Evolutionary conservation across 2,329 filamentous ascomycete species (phyloP).

Genomic region (Colletotrichum aenigma): DNA sequence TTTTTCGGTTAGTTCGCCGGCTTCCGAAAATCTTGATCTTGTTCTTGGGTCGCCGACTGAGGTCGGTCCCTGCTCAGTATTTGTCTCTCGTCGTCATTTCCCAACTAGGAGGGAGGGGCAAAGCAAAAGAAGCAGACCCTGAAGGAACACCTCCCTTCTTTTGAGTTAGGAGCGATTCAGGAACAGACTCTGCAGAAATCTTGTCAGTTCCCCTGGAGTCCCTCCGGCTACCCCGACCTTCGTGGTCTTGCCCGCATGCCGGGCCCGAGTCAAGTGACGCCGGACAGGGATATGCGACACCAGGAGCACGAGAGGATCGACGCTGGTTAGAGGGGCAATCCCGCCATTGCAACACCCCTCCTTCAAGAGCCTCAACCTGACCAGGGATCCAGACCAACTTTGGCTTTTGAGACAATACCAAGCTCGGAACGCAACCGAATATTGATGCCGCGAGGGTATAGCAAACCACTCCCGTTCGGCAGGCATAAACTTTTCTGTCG

Average conservation of each 20-base stretch:
- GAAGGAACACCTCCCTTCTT: background rate
- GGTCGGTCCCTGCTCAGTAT: background rate
- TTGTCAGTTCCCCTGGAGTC: background rate
- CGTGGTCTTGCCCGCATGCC: background rate
- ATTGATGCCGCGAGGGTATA: conserved; percentile 12
- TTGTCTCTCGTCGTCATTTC: background rate
- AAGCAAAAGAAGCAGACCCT: background rate
- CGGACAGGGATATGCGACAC: conserved; percentile 16
- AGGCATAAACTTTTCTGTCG: conserved; percentile 4
- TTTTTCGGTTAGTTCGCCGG: background rate
- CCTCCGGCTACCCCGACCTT: background rate
- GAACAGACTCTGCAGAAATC: background rate
- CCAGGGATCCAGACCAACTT: background rate
- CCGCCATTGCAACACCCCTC: background rate
- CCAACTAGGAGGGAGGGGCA: background rate
- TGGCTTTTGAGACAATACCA: conserved; percentile 8
- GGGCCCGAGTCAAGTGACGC: background rate
- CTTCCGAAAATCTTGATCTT: conserved; percentile 3
- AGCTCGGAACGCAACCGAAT: conserved; percentile 13
- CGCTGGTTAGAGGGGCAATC: background rate
- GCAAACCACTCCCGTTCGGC: background rate
- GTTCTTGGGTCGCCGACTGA: background rate
- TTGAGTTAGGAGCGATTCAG: background rate
- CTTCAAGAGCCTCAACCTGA: background rate
- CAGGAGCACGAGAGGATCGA: background rate